phyloP scores from a whole-genome alignment of 2,329 filamentous ascomycete genomes.

The Dactylella cylindrospora region DNA sequence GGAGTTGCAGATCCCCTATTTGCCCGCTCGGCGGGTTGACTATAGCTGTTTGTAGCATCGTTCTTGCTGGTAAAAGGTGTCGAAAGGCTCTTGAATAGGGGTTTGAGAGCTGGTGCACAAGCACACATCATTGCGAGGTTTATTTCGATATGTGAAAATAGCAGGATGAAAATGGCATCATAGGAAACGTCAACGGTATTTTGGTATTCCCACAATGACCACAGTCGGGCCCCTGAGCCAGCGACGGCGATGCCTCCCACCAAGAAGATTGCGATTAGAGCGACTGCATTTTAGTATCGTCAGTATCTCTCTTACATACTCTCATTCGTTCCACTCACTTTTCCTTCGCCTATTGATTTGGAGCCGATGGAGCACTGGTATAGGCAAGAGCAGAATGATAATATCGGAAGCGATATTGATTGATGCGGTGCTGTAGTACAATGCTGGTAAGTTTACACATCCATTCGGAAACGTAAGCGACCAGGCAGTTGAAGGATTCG shows the following conservation, averaged over 20 bases:
- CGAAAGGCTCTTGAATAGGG: constrained; percentile 31
- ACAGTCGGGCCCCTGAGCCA: constrained; percentile 22
- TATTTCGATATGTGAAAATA: constrained; percentile 48
- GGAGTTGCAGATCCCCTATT: background rate
- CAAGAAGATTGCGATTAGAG: constrained; percentile 18
- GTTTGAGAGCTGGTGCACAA: constrained; percentile 47
- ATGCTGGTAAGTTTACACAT: constrained; percentile 52
- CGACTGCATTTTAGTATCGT: constrained; percentile 4
- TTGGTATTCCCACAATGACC: constrained; percentile 37
- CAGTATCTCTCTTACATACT: background rate
- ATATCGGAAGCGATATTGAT: constrained; percentile 57
- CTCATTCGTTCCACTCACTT: constrained; percentile 12
- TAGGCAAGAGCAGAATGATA: constrained; percentile 56
- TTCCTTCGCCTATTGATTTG: constrained; percentile 54
- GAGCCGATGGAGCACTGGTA: constrained; percentile 56
- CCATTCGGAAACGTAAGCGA: constrained; percentile 46
- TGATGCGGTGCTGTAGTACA: constrained; percentile 53
- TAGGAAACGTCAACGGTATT: constrained; percentile 34
- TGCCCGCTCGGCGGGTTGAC: background rate
- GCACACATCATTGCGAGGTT: constrained; percentile 46
- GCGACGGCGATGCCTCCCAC: constrained; percentile 23
- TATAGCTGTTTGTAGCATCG: background rate
- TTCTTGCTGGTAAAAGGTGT: constrained; percentile 18
- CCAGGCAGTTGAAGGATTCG: constrained; percentile 48
- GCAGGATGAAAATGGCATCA: constrained; percentile 39